These are phyloP conservation scores for Cyberlindnera lachancei DNA, from an alignment of 805 yeast genomes.

Conservation along the genomic window DNA sequence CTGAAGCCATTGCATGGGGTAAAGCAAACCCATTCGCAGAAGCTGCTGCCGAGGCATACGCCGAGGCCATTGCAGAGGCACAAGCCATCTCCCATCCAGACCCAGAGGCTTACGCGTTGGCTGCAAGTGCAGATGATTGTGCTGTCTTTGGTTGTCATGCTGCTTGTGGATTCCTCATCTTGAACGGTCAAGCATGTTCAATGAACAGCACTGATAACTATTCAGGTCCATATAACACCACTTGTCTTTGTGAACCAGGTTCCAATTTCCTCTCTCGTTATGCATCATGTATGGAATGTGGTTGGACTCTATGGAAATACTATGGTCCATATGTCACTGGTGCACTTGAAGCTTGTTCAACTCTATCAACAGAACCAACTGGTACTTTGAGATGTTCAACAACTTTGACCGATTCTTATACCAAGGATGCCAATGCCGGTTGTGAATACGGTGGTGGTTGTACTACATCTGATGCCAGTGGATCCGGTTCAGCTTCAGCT, in stretches of 20 bases:
- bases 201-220: conserved; percentile 14
- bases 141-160: conserved; percentile 29
- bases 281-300: conserved; percentile 31
- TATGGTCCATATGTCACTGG: conserved; percentile 26
- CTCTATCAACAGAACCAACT: conserved; percentile 28
- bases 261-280: conserved; percentile 23
- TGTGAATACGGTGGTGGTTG: conserved; percentile 10
- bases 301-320: conserved; percentile 33
- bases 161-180: conserved; percentile 27
- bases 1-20: conserved; percentile 18
- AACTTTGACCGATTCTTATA: conserved; percentile 16
- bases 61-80: conserved; percentile 22
- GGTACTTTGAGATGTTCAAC: conserved; percentile 27
- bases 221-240: conserved; percentile 24
- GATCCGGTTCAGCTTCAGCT: not conserved
- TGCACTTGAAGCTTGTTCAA: conserved; percentile 27
- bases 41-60: conserved; percentile 21
- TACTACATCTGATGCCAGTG: conserved; percentile 1
- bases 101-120: conserved; percentile 24
- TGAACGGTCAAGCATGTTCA: conserved; percentile 25
- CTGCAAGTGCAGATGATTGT: conserved; percentile 24
- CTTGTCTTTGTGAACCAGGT: conserved; percentile 26
- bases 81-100: conserved; percentile 25
- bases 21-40: conserved; percentile 15
- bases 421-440: conserved; percentile 14